Conservation (phyloP, 495 filamentous ascomycete genomes). For the Penicillium mononematosum region DNA sequence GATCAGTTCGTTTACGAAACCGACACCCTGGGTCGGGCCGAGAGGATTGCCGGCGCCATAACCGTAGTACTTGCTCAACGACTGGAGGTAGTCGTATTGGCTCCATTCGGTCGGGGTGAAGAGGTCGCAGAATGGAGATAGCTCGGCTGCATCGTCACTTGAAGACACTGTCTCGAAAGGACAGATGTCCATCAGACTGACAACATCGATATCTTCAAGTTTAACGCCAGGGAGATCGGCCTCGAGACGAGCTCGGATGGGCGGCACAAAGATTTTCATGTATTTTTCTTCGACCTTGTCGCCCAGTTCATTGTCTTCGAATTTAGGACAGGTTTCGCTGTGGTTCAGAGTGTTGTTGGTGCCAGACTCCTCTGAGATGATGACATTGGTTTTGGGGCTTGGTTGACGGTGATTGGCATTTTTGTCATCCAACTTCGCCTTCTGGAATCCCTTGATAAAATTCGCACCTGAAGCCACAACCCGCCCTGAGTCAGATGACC, state of each 20-base stretch:
- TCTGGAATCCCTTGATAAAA: slow-evolving; percentile 69
- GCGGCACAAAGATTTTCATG: slow-evolving; percentile 54
- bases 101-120: slow-evolving; percentile 70
- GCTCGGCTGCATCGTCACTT: slow-evolving; percentile 27
- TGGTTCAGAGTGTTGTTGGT: slow-evolving; percentile 79
- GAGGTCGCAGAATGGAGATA: slow-evolving; percentile 68
- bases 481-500: slow-evolving; percentile 66
- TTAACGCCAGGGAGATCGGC: slow-evolving; percentile 58
- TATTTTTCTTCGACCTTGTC: slow-evolving; percentile 52
- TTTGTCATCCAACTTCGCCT: slow-evolving; percentile 50
- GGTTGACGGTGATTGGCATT: slow-evolving; percentile 29
- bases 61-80: slow-evolving; percentile 77
- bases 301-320: slow-evolving; percentile 50
- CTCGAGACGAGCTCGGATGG: slow-evolving; percentile 64
- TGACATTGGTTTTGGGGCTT: slow-evolving; percentile 56
- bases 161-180: slow-evolving; percentile 72
- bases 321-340: slow-evolving; percentile 58
- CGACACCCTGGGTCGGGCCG: slow-evolving; percentile 77
- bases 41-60: slow-evolving; percentile 72
- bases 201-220: slow-evolving; percentile 55
- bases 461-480: slow-evolving; percentile 72
- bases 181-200: slow-evolving; percentile 81
- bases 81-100: slow-evolving; percentile 73
- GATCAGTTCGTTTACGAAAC: slow-evolving; percentile 80
- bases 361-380: slow-evolving; percentile 60